Evolutionary conservation across 2,329 filamentous ascomycete genomes (phyloP), one percentile per base, ranked within the genome.

Genomic region (Graphiopsis chlorocephala): DNA sequence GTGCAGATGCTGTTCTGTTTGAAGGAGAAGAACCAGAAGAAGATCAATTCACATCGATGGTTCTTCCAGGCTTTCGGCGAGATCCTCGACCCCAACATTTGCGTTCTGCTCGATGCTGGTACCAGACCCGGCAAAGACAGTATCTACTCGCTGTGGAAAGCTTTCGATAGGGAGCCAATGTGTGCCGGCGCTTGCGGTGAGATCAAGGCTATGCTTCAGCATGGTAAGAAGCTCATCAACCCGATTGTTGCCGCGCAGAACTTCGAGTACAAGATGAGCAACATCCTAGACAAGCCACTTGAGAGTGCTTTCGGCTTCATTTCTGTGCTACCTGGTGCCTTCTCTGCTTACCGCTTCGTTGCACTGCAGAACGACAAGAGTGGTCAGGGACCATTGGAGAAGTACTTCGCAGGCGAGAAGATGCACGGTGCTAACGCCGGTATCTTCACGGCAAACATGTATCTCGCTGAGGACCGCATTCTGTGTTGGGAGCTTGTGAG

Each of bases 181-280:
- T 98, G 95, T 76, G 95, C 90, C 70, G 95, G 95, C 71, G 94
- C 95, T 72, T 99, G 95, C 78, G 95, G 95, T 79, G 95, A 99
- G 78, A 99, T 99, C 83, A 98, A 99, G 79, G 94, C 94, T 69
- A 97, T 98, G 93, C 83, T 98, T 80, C 90, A 89, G 28, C 87
- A 87, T 65, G 93, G 94, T 68, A 94, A 91, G 78, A 93, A 96
- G 72, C 85, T 99, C 38, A 77, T 97, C 70, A 99, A 98, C 74
- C 95, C 95, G 0, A 85, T 99, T 4, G 91, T 99, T 25, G 95
- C 95, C 2, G 93, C 93, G 0, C 95, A 99, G 74, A 99, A 99
- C 75, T 99, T 99, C 72, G 95, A 99, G 81, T 99, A 99, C 85
- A 99, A 99, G 85, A 97, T 99, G 90, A 97, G 92, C 78, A 99